phyloP scores from a whole-genome alignment of 768 basidiomycete genomes.

The Pisolithus orientalis region DNA sequence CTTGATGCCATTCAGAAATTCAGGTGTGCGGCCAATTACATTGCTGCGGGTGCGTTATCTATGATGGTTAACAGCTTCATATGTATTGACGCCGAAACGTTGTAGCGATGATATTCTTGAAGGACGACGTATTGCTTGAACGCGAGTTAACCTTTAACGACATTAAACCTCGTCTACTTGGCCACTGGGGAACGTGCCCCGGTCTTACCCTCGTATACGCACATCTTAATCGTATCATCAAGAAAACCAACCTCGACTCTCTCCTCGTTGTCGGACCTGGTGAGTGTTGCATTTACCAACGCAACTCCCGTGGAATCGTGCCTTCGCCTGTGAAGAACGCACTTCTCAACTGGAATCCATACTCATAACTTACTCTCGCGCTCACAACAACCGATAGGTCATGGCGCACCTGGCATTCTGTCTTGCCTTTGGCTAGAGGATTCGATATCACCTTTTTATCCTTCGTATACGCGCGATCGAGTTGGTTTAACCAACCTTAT shows the following conservation, averaged over 20 bases:
- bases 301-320: too few relatives aligned
- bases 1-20: conserved; percentile 48
- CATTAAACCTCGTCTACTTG: conserved; percentile 76
- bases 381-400: conserved; percentile 34
- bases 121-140: conserved; percentile 62
- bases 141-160: conserved; percentile 53
- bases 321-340: too few relatives aligned
- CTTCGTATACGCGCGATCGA: conserved; percentile 49
- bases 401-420: conserved; percentile 86
- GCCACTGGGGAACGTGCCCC: conserved; percentile 83
- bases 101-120: conserved; percentile 81
- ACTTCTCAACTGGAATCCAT: too few relatives aligned
- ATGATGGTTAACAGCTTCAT: not conserved
- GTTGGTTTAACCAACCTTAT: conserved; percentile 63
- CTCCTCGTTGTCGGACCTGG: conserved; percentile 81
- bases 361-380: not conserved
- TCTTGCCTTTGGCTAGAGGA: conserved; percentile 84
- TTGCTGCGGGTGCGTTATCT: conserved; percentile 53
- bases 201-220: conserved; percentile 69
- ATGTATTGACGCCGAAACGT: not conserved
- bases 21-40: conserved; percentile 62
- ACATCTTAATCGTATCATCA: conserved; percentile 61
- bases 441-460: conserved; percentile 53
- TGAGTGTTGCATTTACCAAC: conserved; percentile 13
- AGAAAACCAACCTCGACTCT: conserved; percentile 52